Evolutionary conservation across 176 grass and related monocot species (phyloP), one percentile per base, ranked within the genome.

Genomic region (Bonia amplexicaulis): DNA sequence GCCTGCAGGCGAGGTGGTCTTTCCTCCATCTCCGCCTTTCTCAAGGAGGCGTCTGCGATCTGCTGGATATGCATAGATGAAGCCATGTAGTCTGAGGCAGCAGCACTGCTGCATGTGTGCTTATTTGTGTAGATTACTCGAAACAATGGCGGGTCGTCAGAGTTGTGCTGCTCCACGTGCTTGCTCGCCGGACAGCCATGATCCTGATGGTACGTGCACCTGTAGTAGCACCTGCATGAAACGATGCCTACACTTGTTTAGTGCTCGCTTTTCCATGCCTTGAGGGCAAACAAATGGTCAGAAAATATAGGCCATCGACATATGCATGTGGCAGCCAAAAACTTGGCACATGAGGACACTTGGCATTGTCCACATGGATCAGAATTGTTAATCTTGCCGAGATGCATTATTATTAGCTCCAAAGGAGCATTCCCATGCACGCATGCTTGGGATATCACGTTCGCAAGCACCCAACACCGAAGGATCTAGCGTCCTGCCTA

Each of bases 171-270:
- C 74, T 94, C 82, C 76, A 91, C 89, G 52, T 94, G 86, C 64
- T 94, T 94, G 68, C 67, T 89, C 75, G 92, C 84, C 58, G 83
- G 84, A 71, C 86, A 94, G 59, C 77, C 84, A 64, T 52, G 86
- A 42, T 91, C 92, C 25, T 88, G 67, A 66, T 84, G 82, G 27
- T 91, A 94, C 7, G 82, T 91, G 44, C 92, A 89, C 89, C 89
- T 84, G 46, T 91, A 94, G 64, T 94, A 94, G 59, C 77, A 91
- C 69, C 92, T 91, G 92, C 61, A 74, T 55, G 59, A 59, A 59
- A 66, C 27, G 35, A 27, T 17, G 57, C 14, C 2, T 3, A 20
- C 5, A 60, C 15, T 68, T 84, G 68, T 75, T 87, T 69, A 84
- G 41, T 51, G 59, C 39, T 87, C 65, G 47, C 78, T 86, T 86